A percentile compares a stretch with the other conserved stretches of the same genome.
Evolutionary conservation across 139 green algal species (phyloP).

Genomic region (Asterochloris sp.): DNA sequence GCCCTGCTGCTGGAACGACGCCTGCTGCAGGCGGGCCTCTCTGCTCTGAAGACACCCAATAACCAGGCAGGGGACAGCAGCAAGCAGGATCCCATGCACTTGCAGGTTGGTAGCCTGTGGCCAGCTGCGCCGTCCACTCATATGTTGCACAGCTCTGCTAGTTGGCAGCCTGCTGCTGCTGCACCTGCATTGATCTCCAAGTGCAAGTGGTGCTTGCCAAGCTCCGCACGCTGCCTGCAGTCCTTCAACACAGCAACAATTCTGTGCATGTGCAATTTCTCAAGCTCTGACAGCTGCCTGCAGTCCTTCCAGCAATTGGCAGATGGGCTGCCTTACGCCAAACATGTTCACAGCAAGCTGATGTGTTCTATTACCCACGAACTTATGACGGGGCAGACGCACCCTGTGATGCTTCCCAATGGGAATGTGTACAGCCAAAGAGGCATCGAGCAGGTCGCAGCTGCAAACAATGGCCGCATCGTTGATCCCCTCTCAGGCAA

Average conservation of each 20-base stretch:
- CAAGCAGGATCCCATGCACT: conserved; percentile 75
- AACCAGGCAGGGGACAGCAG: conserved; percentile 39
- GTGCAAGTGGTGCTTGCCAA: neutral
- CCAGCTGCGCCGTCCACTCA: neutral
- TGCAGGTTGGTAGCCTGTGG: conserved; percentile 53
- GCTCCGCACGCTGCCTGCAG: neutral
- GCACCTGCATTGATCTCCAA: neutral
- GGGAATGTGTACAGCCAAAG: conserved; percentile 25
- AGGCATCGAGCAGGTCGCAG: conserved; percentile 8
- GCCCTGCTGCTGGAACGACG: no score
- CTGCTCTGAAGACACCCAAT: conserved; percentile 75
- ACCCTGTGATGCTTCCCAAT: conserved; percentile 66
- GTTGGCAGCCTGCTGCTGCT: no score
- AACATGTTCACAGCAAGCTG: conserved; percentile 86
- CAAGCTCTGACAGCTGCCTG: neutral
- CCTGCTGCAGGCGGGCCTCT: conserved; percentile 70
- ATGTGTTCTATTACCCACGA: conserved; percentile 79
- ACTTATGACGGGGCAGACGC: conserved; percentile 92
- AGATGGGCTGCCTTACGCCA: conserved; percentile 72
- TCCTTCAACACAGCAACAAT: neutral
- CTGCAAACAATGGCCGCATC: neutral
- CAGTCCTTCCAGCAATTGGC: conserved; percentile 73
- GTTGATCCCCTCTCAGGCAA: conserved; percentile 13
- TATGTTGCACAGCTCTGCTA: neutral
- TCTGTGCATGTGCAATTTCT: neutral